These are phyloP conservation scores for Penicillium digitatum DNA, from an alignment of 2,329 filamentous ascomycete species.

Conservation along the genomic window DNA sequence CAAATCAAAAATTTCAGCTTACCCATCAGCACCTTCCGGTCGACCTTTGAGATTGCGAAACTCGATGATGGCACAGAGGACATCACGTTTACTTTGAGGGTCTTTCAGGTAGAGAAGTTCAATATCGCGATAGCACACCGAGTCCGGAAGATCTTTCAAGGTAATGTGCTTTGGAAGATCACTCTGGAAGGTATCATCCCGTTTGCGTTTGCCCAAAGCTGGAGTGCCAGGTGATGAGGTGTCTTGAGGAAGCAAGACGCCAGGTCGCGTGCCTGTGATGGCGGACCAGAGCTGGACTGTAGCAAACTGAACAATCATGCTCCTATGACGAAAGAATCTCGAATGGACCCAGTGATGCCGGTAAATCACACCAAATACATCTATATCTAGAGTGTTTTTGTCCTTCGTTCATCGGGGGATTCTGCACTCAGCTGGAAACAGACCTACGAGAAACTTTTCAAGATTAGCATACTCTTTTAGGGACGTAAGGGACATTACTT, in stretches of 20 bases:
- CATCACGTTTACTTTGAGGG: conserved; percentile 20
- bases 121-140: conserved; percentile 26
- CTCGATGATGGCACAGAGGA: conserved; percentile 27
- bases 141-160: conserved; percentile 19
- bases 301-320: conserved; percentile 23
- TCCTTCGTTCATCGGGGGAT: conserved; percentile 20
- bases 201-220: conserved; percentile 17
- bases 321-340: conserved; percentile 21
- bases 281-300: conserved; percentile 23
- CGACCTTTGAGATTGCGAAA: conserved; percentile 28
- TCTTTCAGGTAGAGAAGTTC: conserved; percentile 24
- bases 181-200: conserved; percentile 14
- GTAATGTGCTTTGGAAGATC: conserved; percentile 22
- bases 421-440: conserved; percentile 17
- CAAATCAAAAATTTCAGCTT: conserved; percentile 10
- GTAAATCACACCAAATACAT: conserved; percentile 22
- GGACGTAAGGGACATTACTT: conserved; percentile 5
- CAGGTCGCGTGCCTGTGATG: conserved; percentile 22
- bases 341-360: conserved; percentile 26
- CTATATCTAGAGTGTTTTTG: conserved; percentile 22
- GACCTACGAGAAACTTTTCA: conserved; percentile 23
- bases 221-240: conserved; percentile 9
- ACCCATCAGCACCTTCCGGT: conserved; percentile 26
- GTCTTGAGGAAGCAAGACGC: conserved; percentile 23
- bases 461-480: conserved; percentile 7